Evolutionary conservation across 805 yeast species (phyloP).

Genomic region (Yamadazyma nakazawae): DNA sequence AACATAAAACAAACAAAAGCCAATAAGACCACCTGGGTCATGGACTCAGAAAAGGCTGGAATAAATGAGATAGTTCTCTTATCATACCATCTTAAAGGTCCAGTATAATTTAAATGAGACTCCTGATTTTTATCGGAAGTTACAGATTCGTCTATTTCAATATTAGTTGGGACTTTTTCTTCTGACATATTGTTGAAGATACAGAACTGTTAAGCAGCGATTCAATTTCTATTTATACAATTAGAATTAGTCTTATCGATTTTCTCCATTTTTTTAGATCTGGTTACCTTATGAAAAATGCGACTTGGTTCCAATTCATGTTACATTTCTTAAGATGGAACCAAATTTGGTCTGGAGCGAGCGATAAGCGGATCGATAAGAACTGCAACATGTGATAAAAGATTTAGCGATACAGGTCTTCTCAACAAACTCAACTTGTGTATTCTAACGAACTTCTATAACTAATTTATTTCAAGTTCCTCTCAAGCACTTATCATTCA

Average conservation of each 20-base stretch:
- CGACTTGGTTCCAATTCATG: conserved; percentile 5
- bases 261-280: conserved; percentile 1
- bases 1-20: conserved; percentile 47
- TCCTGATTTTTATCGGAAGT: conserved; percentile 12
- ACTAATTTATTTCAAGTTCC: not conserved
- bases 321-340: conserved; percentile 2
- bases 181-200: conserved; percentile 1
- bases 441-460: not conserved
- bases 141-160: conserved; percentile 11
- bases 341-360: not conserved
- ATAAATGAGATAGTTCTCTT: conserved; percentile 20
- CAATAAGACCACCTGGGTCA: conserved; percentile 44
- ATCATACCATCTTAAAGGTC: conserved; percentile 42
- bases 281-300: conserved; percentile 1
- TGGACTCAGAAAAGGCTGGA: conserved; percentile 37
- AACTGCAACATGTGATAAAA: not conserved
- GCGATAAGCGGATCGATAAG: not conserved
- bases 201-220: not conserved
- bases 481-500: not conserved
- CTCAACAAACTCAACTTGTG: not conserved
- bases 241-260: not conserved
- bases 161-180: conserved; percentile 8
- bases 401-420: not conserved
- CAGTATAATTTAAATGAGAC: conserved; percentile 12
- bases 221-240: not conserved